A percentile compares a stretch with the other conserved stretches of the same genome.
Conservation (phyloP, 257 asterid species). For the Fraxinus pennsylvanica region DNA sequence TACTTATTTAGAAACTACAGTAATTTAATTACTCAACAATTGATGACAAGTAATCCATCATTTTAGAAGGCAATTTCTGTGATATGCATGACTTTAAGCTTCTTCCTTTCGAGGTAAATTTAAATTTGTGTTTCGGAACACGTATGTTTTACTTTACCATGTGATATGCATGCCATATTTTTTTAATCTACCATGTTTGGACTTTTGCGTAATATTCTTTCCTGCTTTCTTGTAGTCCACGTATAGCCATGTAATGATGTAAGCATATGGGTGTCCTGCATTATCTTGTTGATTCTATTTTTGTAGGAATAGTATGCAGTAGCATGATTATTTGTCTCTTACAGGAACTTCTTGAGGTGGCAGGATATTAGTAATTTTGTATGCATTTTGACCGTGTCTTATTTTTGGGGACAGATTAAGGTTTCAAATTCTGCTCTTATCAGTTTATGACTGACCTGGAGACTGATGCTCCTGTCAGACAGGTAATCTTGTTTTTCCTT, state of each 20-base stretch:
- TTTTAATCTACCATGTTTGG: neutral
- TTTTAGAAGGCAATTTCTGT: constrained; percentile 1
- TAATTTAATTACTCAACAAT: neutral
- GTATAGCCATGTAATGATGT: neutral
- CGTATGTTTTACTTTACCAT: too few species aligned
- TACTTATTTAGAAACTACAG: neutral
- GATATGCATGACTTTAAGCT: neutral
- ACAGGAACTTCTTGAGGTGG: neutral
- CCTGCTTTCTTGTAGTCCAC: neutral
- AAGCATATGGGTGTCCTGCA: neutral
- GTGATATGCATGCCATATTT: neutral
- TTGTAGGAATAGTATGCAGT: neutral
- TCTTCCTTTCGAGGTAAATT: neutral
- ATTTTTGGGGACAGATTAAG: constrained; percentile 60
- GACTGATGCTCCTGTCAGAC: constrained; percentile 82
- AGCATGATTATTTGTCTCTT: neutral
- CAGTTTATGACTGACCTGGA: constrained; percentile 93
- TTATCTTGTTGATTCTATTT: neutral
- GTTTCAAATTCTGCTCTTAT: constrained; percentile 97
- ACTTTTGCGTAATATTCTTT: neutral
- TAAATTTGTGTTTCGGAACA: too few species aligned
- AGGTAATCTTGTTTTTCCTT: constrained; percentile 41
- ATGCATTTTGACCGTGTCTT: neutral
- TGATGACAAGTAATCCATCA: neutral
- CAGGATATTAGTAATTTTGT: neutral